Evolutionary conservation across 345 rosid genomes (phyloP).

Genomic region (Brassica cretica): DNA sequence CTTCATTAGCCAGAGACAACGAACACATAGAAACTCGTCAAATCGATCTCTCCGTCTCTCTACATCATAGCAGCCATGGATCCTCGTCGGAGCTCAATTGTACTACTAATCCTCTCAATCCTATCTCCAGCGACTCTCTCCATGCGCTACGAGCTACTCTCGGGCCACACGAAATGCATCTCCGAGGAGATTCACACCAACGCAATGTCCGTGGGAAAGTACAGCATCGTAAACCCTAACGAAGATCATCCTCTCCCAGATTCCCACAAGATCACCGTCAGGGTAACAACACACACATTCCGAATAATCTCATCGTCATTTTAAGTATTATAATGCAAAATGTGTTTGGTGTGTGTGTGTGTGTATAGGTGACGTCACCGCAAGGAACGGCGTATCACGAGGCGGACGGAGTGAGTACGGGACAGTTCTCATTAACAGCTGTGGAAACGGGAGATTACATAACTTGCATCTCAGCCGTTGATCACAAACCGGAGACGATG

Average conservation of each 20-base stretch:
- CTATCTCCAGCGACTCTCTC: slow-evolving; percentile 48
- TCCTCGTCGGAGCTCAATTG: slow-evolving; percentile 28
- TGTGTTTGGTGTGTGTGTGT: slow-evolving; percentile 5
- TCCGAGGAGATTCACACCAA: slow-evolving; percentile 77
- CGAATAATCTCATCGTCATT: background rate
- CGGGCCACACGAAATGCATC: slow-evolving; percentile 88
- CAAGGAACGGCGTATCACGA: slow-evolving; percentile 66
- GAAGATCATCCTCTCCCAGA: slow-evolving; percentile 69
- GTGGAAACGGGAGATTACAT: slow-evolving; percentile 74
- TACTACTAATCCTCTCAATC: slow-evolving; percentile 35
- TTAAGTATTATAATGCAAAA: slow-evolving; percentile 1
- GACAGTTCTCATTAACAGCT: slow-evolving; percentile 79
- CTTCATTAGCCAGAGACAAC: slow-evolving; percentile 2
- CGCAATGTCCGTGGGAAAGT: slow-evolving; percentile 81
- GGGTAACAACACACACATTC: slow-evolving; percentile 42
- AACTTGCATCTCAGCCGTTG: slow-evolving; percentile 68
- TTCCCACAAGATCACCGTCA: slow-evolving; percentile 67
- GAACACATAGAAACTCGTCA: slow-evolving; percentile 17
- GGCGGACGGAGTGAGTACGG: slow-evolving; percentile 60
- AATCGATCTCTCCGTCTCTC: slow-evolving; percentile 13
- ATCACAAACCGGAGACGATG: slow-evolving; percentile 51
- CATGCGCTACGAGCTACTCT: slow-evolving; percentile 66
- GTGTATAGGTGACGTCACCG: slow-evolving; percentile 69
- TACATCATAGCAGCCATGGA: slow-evolving; percentile 26
- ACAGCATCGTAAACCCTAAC: slow-evolving; percentile 65